Percentiles rank a stretch among this genome's conserved stretches.
Evolutionary conservation across 441 rosid genomes (phyloP).

Genomic region (Manihot esculenta): DNA sequence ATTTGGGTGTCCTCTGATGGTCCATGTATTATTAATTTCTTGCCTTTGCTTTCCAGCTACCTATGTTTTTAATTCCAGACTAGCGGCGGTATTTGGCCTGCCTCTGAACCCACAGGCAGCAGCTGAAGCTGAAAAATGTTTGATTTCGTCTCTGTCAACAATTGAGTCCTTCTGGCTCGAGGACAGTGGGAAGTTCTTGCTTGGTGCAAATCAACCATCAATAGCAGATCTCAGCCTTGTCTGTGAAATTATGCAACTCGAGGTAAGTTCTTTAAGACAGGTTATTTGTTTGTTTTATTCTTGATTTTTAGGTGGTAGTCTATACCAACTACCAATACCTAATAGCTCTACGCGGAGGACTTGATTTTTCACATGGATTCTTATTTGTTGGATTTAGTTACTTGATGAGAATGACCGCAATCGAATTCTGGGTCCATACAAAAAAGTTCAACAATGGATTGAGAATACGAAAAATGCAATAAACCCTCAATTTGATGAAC

Average conservation of each 20-base stretch:
- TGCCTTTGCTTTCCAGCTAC: constrained; percentile 33
- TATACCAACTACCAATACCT: neutral
- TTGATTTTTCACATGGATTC: neutral
- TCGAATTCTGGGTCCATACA: constrained; percentile 54
- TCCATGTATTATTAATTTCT: neutral
- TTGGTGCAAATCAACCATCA: constrained; percentile 69
- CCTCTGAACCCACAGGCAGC: constrained; percentile 56
- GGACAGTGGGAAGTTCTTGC: constrained; percentile 61
- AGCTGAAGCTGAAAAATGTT: constrained; percentile 53
- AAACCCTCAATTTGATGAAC: constrained; percentile 69
- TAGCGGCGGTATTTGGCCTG: constrained; percentile 55
- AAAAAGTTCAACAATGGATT: constrained; percentile 77
- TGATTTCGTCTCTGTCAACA: constrained; percentile 46
- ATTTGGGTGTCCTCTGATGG: neutral
- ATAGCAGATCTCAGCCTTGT: constrained; percentile 85
- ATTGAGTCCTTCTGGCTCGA: constrained; percentile 80
- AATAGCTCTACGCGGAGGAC: neutral
- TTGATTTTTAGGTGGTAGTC: too few species aligned
- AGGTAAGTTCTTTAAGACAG: constrained; percentile 37
- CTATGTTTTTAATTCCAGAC: constrained; percentile 35
- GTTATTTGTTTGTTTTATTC: neutral
- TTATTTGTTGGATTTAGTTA: constrained; percentile 36
- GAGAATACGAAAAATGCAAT: constrained; percentile 60
- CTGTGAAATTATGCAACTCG: constrained; percentile 83
- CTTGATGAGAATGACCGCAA: constrained; percentile 57